A percentile compares a stretch with the other conserved stretches of the same genome.
phyloP scores from a whole-genome alignment of 2,329 filamentous ascomycete species.

The Fusarium drepaniforme region DNA sequence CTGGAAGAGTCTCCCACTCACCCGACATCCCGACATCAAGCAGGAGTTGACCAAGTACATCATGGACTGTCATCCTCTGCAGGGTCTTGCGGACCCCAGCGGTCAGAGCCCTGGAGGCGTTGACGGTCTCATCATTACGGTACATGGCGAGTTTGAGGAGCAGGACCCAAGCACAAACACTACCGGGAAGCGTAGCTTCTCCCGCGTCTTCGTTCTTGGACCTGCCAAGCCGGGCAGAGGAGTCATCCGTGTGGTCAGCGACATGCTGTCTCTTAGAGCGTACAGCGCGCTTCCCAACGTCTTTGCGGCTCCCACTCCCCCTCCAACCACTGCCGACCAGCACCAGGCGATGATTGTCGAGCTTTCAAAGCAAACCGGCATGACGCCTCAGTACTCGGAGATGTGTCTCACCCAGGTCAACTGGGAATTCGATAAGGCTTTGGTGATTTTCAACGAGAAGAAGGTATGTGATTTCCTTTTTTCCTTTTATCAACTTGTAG shows the following conservation, averaged over 20 bases:
- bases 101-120: conserved; percentile 75
- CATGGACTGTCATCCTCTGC: conserved; percentile 83
- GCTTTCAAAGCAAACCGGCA: conserved; percentile 81
- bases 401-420: conserved; percentile 83
- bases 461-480: conserved; percentile 65
- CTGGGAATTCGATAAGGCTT: conserved; percentile 84
- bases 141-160: conserved; percentile 90
- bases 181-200: conserved; percentile 80
- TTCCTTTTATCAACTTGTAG: not conserved
- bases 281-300: conserved; percentile 66
- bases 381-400: conserved; percentile 83
- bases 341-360: conserved; percentile 80
- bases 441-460: conserved; percentile 80
- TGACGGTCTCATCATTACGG: conserved; percentile 80
- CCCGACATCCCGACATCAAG: conserved; percentile 79
- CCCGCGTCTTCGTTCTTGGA: conserved; percentile 83
- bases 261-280: conserved; percentile 80
- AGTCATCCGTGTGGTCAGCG: conserved; percentile 80
- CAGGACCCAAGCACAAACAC: conserved; percentile 67
- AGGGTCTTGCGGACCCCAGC: conserved; percentile 77
- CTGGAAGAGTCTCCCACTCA: conserved; percentile 79
- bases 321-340: conserved; percentile 51
- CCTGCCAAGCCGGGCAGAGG: conserved; percentile 75
- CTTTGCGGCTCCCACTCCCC: conserved; percentile 47
- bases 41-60: conserved; percentile 79